Evolutionary conservation across 208 protist species (phyloP).

Genomic region (Trypanosomatidae sp.): DNA sequence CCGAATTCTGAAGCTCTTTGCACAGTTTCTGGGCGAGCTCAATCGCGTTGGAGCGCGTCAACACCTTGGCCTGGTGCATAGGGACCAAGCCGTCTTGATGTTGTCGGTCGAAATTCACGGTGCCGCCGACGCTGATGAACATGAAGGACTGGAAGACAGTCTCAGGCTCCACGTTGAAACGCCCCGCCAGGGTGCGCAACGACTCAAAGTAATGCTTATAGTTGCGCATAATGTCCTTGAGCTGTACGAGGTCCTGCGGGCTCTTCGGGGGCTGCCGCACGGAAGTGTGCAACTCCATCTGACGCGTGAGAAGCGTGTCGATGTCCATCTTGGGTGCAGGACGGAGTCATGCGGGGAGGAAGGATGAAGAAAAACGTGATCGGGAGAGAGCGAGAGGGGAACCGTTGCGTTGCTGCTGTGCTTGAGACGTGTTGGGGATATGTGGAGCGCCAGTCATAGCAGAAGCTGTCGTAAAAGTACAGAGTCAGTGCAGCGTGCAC

Average conservation of each 20-base stretch:
- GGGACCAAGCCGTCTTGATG: slow-evolving; percentile 75
- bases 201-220: slow-evolving; percentile 63
- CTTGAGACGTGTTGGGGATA: background rate
- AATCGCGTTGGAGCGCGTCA: slow-evolving; percentile 65
- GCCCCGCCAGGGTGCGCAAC: slow-evolving; percentile 39
- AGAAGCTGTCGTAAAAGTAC: background rate
- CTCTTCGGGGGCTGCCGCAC: slow-evolving; percentile 70
- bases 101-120: slow-evolving; percentile 81
- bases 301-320: slow-evolving; percentile 68
- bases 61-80: slow-evolving; percentile 93
- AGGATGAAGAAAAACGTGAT: background rate
- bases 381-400: background rate
- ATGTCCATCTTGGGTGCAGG: slow-evolving; percentile 50
- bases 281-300: slow-evolving; percentile 88
- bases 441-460: background rate
- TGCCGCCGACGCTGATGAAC: slow-evolving; percentile 75
- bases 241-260: slow-evolving; percentile 57
- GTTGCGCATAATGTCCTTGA: slow-evolving; percentile 57
- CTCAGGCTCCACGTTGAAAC: slow-evolving; percentile 45
- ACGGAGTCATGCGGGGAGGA: background rate
- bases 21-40: slow-evolving; percentile 66
- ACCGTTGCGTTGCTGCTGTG: background rate
- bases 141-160: slow-evolving; percentile 89
- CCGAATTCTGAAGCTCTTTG: slow-evolving; percentile 39
- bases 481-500: background rate